phyloP scores from a whole-genome alignment of 495 filamentous ascomycete genomes.

The Choiromyces venosus region DNA sequence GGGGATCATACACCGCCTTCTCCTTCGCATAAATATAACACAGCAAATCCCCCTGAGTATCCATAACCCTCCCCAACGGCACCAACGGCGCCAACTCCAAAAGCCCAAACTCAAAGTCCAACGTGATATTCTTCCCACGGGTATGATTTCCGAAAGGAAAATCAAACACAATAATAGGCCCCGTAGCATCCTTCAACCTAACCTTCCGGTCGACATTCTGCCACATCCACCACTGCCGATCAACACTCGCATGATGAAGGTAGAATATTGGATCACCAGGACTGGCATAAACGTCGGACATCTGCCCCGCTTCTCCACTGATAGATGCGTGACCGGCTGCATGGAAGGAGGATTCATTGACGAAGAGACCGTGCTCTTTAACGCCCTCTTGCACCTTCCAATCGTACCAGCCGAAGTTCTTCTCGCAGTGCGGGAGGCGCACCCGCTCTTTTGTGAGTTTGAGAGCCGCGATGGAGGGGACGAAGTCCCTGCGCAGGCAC shows the following conservation, averaged over 20 bases:
- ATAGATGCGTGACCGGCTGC: constrained; percentile 53
- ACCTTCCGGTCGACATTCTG: constrained; percentile 4
- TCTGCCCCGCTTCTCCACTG: constrained; percentile 50
- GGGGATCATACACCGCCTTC: background rate
- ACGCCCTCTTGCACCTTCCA: constrained; percentile 46
- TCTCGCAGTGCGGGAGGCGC: background rate
- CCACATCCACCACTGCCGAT: constrained; percentile 52
- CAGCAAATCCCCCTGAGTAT: constrained; percentile 12
- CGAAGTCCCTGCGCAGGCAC: constrained; percentile 20
- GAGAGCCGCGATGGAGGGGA: background rate
- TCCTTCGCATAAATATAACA: constrained; percentile 20
- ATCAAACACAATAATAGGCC: constrained; percentile 8
- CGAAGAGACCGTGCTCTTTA: background rate
- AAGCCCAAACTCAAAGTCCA: constrained; percentile 2
- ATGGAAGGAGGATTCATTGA: constrained; percentile 46
- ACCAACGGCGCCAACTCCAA: background rate
- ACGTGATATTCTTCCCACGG: constrained; percentile 19
- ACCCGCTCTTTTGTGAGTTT: background rate
- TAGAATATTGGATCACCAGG: constrained; percentile 58
- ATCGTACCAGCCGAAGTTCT: constrained; percentile 43
- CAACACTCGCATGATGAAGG: constrained; percentile 56
- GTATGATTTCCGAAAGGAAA: constrained; percentile 9
- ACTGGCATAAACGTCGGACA: constrained; percentile 48
- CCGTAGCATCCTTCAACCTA: constrained; percentile 5
- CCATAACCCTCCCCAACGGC: constrained; percentile 18